Percentiles rank a stretch among this genome's conserved stretches.
phyloP scores from a whole-genome alignment of 2,329 filamentous ascomycete species.

The Emmonsiellopsis sp. region DNA sequence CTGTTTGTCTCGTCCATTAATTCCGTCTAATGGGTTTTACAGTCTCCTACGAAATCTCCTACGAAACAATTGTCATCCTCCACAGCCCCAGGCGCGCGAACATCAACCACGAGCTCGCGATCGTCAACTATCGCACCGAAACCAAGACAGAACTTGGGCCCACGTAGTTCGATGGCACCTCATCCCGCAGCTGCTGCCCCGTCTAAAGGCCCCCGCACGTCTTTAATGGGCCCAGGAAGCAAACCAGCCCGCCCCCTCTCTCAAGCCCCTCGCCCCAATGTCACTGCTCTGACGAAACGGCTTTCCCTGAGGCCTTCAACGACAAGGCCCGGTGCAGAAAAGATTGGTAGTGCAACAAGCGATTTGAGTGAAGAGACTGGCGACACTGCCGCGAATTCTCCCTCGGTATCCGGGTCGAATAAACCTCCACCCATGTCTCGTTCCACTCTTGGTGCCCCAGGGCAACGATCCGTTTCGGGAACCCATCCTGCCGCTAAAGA shows the following conservation, averaged over 20 bases:
- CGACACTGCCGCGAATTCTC: constrained; percentile 3
- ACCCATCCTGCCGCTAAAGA: constrained; percentile 52
- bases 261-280: constrained; percentile 17
- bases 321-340: constrained; percentile 19
- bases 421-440: constrained; percentile 19
- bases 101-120: constrained; percentile 41
- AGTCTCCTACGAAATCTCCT: constrained; percentile 73
- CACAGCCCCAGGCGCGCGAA: constrained; percentile 49
- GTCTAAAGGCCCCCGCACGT: constrained; percentile 31
- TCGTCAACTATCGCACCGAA: constrained; percentile 38
- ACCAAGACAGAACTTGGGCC: constrained; percentile 47
- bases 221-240: constrained; percentile 25
- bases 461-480: constrained; percentile 36
- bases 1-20: background rate
- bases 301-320: constrained; percentile 23
- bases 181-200: constrained; percentile 34
- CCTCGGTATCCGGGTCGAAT: constrained; percentile 11
- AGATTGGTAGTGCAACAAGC: constrained; percentile 18
- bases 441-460: constrained; percentile 21
- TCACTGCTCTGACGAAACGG: constrained; percentile 22
- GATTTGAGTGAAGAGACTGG: constrained; percentile 18
- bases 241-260: constrained; percentile 26
- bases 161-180: constrained; percentile 60
- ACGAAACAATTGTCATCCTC: constrained; percentile 59
- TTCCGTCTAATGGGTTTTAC: constrained; percentile 6